Evolutionary conservation across 208 protist species (phyloP), one percentile per base, ranked within the genome.

Genomic region (Wallacemonas rigidus): DNA sequence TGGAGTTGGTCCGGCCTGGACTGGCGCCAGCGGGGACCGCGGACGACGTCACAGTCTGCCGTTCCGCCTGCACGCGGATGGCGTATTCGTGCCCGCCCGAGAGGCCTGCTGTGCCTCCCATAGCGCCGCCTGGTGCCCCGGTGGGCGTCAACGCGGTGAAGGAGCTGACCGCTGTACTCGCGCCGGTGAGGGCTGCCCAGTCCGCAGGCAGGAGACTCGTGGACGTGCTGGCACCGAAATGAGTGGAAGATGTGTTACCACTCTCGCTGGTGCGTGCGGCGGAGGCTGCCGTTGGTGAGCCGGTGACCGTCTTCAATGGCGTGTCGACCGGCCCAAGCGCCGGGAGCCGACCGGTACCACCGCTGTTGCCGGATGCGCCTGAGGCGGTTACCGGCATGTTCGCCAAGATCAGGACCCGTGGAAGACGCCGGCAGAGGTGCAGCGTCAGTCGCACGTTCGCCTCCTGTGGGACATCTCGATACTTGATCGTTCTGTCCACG

Each of bases 351-450:
- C 26, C 26, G 26, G 26, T 26, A 26, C 26, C 26, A 26, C 26
- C 26, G 26, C 26, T 26, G 26, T 26, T 26, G 26, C 26, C 26
- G 26, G 26, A 26, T 26, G 26, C 26, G 26, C 26, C 26, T 26
- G 26, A 26, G 26, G 26, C 0, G 26, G 26, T 26, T 26, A 26
- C 26, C 26, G 17, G 5, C 35, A 38, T 40, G 36, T 6, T 44
- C 56, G 56, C 5, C 36, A 62, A 15, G 4, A 47, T 44, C 14
- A 67, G 63, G 5, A 39, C 56, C 1, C 71, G 67, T 1, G 79
- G 80, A 1, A 82, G 65, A 38, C 80, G 84, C 12, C 85, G 82
- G 61, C 87, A 89, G 69, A 76, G 72, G 47, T 87, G 85, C 47
- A 92, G 53, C 39, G 76, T 88, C 14, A 90, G 39, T 8, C 82